Conservation (phyloP, 2,329 filamentous ascomycete species). For the Apiospora rasikravindrae region DNA sequence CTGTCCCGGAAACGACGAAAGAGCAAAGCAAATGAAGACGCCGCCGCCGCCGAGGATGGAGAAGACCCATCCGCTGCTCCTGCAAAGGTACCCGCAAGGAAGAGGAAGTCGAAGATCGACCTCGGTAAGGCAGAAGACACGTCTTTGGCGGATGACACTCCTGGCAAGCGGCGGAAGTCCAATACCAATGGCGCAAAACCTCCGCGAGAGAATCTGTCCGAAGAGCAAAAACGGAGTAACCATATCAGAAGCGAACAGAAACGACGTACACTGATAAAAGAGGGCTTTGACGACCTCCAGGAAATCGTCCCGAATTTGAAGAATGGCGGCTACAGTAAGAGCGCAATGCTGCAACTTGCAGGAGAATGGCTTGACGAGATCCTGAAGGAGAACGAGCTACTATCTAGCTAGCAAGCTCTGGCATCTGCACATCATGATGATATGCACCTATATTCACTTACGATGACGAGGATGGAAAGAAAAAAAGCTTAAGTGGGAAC, state of each 20-base stretch:
- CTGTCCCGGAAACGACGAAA: constrained; percentile 60
- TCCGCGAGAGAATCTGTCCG: constrained; percentile 76
- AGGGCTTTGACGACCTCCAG: constrained; percentile 82
- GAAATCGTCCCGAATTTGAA: constrained; percentile 76
- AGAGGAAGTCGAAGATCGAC: constrained; percentile 55
- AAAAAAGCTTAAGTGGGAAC: not conserved
- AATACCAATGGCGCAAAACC: constrained; percentile 48
- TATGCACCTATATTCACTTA: constrained; percentile 20
- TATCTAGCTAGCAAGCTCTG: constrained; percentile 45
- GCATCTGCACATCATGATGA: not conserved
- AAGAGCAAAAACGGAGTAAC: constrained; percentile 84
- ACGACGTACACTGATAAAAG: constrained; percentile 70
- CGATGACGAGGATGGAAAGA: constrained; percentile 17
- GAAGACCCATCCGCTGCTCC: constrained; percentile 37
- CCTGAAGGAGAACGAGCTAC: constrained; percentile 68
- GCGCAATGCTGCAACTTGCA: constrained; percentile 75
- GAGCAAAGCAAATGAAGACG: constrained; percentile 55
- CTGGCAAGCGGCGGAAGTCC: constrained; percentile 58
- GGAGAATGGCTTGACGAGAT: constrained; percentile 80
- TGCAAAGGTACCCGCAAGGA: constrained; percentile 43
- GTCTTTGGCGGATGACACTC: constrained; percentile 41
- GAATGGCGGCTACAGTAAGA: constrained; percentile 82
- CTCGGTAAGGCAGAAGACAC: constrained; percentile 41
- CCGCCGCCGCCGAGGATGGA: constrained; percentile 48
- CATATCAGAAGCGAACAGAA: constrained; percentile 66